phyloP scores from a whole-genome alignment of 2,329 filamentous ascomycete species.

The Talaromyces marneffei region DNA sequence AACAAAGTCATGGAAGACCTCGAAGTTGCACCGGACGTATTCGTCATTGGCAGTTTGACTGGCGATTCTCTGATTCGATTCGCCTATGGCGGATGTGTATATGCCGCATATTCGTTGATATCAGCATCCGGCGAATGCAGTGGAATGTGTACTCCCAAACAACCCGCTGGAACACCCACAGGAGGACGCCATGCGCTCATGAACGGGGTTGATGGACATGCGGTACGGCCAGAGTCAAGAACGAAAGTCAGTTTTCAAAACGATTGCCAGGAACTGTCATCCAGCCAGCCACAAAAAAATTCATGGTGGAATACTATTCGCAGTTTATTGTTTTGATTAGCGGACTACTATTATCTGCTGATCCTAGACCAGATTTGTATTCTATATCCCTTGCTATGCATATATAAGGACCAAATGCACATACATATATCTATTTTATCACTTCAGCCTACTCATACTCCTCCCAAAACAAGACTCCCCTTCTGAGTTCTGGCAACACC shows the following conservation, averaged over 20 bases:
- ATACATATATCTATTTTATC: neutral
- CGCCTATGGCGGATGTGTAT: constrained; percentile 54
- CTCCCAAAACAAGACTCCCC: too few species aligned
- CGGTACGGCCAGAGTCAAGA: constrained; percentile 1
- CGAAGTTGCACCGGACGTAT: constrained; percentile 49
- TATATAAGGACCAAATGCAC: neutral
- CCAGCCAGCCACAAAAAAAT: neutral
- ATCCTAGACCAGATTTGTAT: neutral
- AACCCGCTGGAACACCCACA: constrained; percentile 15
- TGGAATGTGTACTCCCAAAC: constrained; percentile 18
- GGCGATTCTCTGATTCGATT: constrained; percentile 57
- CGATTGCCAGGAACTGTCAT: neutral
- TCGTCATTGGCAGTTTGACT: constrained; percentile 54
- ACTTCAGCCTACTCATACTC: neutral
- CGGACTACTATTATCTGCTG: constrained; percentile 10
- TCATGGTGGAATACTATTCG: constrained; percentile 12
- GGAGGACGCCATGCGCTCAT: constrained; percentile 28
- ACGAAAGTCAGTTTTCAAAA: neutral
- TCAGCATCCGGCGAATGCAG: constrained; percentile 18
- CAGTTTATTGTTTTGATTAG: constrained; percentile 6
- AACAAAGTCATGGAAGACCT: constrained; percentile 47
- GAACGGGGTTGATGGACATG: constrained; percentile 35
- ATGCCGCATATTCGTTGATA: constrained; percentile 50
- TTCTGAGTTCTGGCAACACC: too few species aligned
- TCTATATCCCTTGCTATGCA: too few species aligned